Base-by-base conservation (phyloP, 2,329 filamentous ascomycete genomes). In the Verticillium klebahnii region DNA sequence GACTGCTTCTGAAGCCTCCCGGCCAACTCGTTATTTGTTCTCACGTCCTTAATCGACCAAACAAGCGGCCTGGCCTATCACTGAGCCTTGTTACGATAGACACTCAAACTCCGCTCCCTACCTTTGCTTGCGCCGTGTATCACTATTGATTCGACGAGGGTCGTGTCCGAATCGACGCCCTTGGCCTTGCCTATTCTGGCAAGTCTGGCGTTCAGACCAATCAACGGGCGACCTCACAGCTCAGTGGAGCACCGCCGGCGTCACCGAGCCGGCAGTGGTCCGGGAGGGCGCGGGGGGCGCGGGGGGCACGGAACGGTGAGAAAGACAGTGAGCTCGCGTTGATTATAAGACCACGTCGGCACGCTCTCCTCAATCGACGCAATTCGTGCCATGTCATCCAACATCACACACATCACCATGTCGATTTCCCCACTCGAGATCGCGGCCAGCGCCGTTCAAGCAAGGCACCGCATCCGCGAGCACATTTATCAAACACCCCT, bases 401-500 rank as follows among this genome's bases (percentile, higher is more conserved):
- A 36, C n/a, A 52, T 14, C 11, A 52, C 23, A 3, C 7, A 12
- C 45, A 23, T 14, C 45, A 9, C 45, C 45, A 62, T 62, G 36
- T 29, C 63, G 9, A 19, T 37, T 14, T 60, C 62, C 1, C 19
- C 62, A 25, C 58, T 57, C 37, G 62, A 64, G 61, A 54, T 59
- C 5, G 64, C 64, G 11, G 60, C 64, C 56, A 57, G 23, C 50
- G 61, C 66, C 15, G 65, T 67, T 8, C 63, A 62, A 34, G 65
- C 65, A 19, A 40, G 65, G 19, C 23, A 23, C 14, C 66, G 66
- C 52, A 67, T 68, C 61, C 57, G 60, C n/a, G 17, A 50, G 5
- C 66, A 68, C 65, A 64, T 67, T 59, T 67, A 67, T 64, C 23
- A 67, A 19, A 68, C 67, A 14, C 67, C 67, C 11, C 60, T 68